These are phyloP conservation scores for Globisporangium cederbergense DNA, from an alignment of 352 stramenopile genomes.

Conservation along the genomic window DNA sequence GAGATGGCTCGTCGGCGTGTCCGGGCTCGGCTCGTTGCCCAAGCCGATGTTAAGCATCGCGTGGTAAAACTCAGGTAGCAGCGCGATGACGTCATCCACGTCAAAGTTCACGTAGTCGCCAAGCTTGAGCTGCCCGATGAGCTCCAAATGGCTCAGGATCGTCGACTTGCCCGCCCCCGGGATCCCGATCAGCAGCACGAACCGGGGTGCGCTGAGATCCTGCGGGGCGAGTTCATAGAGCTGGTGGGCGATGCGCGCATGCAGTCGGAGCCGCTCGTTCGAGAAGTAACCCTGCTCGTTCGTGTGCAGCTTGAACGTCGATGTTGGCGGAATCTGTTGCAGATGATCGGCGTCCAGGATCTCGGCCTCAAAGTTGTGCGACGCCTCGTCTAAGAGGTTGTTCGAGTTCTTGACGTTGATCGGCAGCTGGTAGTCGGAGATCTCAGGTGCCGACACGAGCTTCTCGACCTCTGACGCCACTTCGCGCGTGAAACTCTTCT, in stretches of 20 bases:
- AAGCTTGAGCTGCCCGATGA: slow-evolving; percentile 59
- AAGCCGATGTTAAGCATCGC: slow-evolving; percentile 80
- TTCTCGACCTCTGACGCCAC: slow-evolving; percentile 54
- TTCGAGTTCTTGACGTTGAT: slow-evolving; percentile 2
- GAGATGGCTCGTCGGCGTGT: slow-evolving; percentile 18
- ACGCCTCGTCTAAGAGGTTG: not conserved
- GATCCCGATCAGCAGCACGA: slow-evolving; percentile 68
- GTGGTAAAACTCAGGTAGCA: slow-evolving; percentile 80
- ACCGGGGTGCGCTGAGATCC: slow-evolving; percentile 49
- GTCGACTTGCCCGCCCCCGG: slow-evolving; percentile 71
- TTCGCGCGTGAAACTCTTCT: slow-evolving; percentile 47
- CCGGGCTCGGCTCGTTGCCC: slow-evolving; percentile 42
- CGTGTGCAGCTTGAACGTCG: slow-evolving; percentile 60
- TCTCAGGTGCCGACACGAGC: slow-evolving; percentile 28
- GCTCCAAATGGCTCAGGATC: slow-evolving; percentile 71
- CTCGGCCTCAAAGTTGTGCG: slow-evolving; percentile 32
- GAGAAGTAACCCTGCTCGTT: slow-evolving; percentile 63
- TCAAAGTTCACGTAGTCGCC: slow-evolving; percentile 85
- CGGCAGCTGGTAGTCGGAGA: slow-evolving; percentile 22
- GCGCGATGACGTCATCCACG: slow-evolving; percentile 73
- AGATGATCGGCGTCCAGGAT: slow-evolving; percentile 42
- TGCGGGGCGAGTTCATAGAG: slow-evolving; percentile 58
- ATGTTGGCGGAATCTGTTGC: slow-evolving; percentile 29
- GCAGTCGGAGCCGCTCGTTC: slow-evolving; percentile 49
- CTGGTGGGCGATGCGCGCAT: slow-evolving; percentile 74